Percentiles rank a stretch among this genome's conserved stretches.
Conservation (phyloP, 1,284 basidiomycete genomes). For the Apiotrichum gamsii region DNA sequence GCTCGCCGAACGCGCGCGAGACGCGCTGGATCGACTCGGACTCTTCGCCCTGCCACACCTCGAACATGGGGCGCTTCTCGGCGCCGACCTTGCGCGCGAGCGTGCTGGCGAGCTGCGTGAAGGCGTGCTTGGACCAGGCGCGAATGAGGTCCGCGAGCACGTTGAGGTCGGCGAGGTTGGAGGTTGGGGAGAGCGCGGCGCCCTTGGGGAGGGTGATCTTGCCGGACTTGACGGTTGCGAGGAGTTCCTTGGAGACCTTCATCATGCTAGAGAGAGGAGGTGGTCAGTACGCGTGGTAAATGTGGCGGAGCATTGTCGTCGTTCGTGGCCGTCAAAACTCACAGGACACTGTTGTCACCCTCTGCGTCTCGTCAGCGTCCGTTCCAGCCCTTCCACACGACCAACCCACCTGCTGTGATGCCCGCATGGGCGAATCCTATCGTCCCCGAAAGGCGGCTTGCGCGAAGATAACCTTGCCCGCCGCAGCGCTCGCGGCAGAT, state of each 20-base stretch:
- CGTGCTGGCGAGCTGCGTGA: neutral
- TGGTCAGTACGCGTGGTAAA: no score
- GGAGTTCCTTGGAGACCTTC: conserved; percentile 16
- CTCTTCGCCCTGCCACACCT: conserved; percentile 15
- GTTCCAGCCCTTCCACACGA: conserved; percentile 13
- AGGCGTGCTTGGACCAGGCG: conserved; percentile 1
- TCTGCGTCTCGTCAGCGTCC: no score
- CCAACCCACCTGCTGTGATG: conserved; percentile 15
- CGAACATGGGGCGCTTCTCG: conserved; percentile 4
- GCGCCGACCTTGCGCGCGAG: conserved; percentile 10
- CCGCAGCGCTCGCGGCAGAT: conserved; percentile 16
- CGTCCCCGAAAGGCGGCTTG: neutral
- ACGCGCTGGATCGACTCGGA: conserved; percentile 8
- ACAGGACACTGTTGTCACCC: no score
- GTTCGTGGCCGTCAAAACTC: no score
- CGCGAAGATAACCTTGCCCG: conserved; percentile 11
- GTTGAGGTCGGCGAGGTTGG: neutral
- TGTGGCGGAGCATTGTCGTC: no score
- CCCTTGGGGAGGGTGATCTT: conserved; percentile 4
- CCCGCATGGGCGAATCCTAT: conserved; percentile 14
- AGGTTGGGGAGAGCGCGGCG: neutral
- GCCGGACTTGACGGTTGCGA: conserved; percentile 5
- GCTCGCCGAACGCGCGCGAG: conserved; percentile 7
- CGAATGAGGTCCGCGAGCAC: conserved; percentile 6
- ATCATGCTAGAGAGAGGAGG: no score